Evolutionary conservation across 2,329 filamentous ascomycete species (phyloP), one percentile per base, ranked within the genome.

Genomic region (Claviceps sp.): DNA sequence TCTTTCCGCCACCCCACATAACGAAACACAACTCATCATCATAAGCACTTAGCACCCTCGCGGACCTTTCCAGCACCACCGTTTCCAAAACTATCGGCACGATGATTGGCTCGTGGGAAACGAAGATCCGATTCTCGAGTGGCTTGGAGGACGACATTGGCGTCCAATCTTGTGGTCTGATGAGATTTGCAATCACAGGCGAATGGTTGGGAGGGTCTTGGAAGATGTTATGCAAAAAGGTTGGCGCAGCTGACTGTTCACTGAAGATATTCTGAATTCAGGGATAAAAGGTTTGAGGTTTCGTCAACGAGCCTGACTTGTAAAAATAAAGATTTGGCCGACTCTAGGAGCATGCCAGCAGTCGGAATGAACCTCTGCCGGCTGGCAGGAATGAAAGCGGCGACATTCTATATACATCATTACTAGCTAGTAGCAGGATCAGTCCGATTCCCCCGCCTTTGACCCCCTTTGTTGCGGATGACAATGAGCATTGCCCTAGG

Each of bases 141-240:
- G 22, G 88, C 90, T 62, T 90, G 88, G 18, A 18, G 18, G 60
- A 85, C 81, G 46, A 88, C 66, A 62, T 95, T 89, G 88, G 74
- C 1, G 88, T 88, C 76, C 76, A 79, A 51, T 65, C 68, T 47
- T 93, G 85, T 4, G 91, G 90, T 37, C 82, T 78, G n/a, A 89
- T 95, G 51, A 95, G 38, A 95, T 86, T 20, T 88, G 86, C 64
- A 93, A 87, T 88, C 90, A 97, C 62, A 93, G 68, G 7, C 89
- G 89, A 14, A 97, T 81, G 1, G 89, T 90, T 2, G 93, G 91
- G 9, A 98, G 77, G 57, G 97, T 89, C 70, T 97, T 97, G 77
- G 97, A 30, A 8, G 6, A 30, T 30, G 26, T 1, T 1, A 8
- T 30, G 7, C 26, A 30, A 30, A 30, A 30, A 30, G 26, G 2